A percentile compares a stretch with the other conserved stretches of the same genome.
Evolutionary conservation across 371 early-diverging fungal genomes (phyloP).

Genomic region (Mucor sp.): DNA sequence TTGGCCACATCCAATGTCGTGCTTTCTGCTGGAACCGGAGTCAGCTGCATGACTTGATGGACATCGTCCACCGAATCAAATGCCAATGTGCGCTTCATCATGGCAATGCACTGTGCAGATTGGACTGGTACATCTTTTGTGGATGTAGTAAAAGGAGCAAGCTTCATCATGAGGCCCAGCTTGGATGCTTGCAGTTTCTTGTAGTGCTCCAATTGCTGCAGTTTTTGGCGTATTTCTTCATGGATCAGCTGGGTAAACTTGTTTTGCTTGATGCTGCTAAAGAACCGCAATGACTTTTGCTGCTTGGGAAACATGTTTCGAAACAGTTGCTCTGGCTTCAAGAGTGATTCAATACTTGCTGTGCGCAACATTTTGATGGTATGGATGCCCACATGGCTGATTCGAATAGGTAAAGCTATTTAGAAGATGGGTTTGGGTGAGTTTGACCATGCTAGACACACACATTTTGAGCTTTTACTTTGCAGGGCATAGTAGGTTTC

Average conservation of each 20-base stretch:
- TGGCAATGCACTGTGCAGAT: not conserved
- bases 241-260: constrained; percentile 1
- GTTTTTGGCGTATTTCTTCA: constrained; percentile 3
- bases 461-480: no score
- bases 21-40: no score
- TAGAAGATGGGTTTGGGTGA: no score
- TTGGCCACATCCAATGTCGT: not conserved
- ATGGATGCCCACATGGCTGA: not conserved
- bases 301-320: constrained; percentile 1
- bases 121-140: not conserved
- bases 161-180: not conserved
- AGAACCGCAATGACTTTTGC: constrained; percentile 1
- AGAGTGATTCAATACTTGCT: not conserved
- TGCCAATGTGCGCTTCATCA: not conserved
- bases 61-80: not conserved
- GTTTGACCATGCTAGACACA: no score
- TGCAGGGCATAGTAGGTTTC: constrained; percentile 61
- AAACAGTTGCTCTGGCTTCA: constrained; percentile 3
- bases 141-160: not conserved
- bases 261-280: not conserved
- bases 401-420: not conserved
- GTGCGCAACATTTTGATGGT: not conserved
- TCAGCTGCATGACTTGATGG: not conserved
- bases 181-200: not conserved
- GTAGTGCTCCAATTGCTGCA: not conserved